Base-by-base conservation (phyloP, 768 basidiomycete genomes). In the Trametes villosa region DNA sequence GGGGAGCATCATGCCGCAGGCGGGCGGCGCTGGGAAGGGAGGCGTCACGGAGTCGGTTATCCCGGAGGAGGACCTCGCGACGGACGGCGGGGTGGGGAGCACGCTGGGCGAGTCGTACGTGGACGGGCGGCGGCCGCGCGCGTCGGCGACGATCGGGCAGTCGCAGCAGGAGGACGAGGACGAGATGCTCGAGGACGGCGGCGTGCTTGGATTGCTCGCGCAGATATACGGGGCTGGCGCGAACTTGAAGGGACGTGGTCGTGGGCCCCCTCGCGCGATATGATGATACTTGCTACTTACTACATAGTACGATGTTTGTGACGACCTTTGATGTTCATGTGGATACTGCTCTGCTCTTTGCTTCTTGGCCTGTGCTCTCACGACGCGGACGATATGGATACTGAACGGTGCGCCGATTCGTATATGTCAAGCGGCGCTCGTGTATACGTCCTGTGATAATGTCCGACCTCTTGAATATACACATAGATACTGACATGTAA, bases 171-270 rank as follows among this genome's bases (percentile, higher is more conserved):
- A 81, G 50, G 79, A 79, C 15, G 79, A 83, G 12, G 90, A 87
- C 5, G 88, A 88, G 26, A 79, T 75, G 20, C 68, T 90, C 63
- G 85, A 85, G 68, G 92, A 95, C 73, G 91, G 84, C 0, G 94
- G 95, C 18, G 88, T 97, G 64, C 75, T 96, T 62, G 92, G 91
- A 22, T 70, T 97, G 63, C 71, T 97, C 67, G 89, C 92, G 42
- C 89, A 96, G 78, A 95, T 97, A 51, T 94, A 96, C 73, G 86
- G 83, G 46, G 78, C 70, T 7, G 67, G 67, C 31, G 67, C 57
- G 53, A 67, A 70, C 53, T 38, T 71, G 53, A 71, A 71, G 63
- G 70, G 70, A 9, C 59, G 70, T 15, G 70, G 68, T 30, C 65
- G 70, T 31, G 70, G 70, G 15, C 67, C 70, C 6, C 64, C 68